Evolutionary conservation across 495 filamentous ascomycete genomes (phyloP).

Genomic region (Choiromyces venosus): DNA sequence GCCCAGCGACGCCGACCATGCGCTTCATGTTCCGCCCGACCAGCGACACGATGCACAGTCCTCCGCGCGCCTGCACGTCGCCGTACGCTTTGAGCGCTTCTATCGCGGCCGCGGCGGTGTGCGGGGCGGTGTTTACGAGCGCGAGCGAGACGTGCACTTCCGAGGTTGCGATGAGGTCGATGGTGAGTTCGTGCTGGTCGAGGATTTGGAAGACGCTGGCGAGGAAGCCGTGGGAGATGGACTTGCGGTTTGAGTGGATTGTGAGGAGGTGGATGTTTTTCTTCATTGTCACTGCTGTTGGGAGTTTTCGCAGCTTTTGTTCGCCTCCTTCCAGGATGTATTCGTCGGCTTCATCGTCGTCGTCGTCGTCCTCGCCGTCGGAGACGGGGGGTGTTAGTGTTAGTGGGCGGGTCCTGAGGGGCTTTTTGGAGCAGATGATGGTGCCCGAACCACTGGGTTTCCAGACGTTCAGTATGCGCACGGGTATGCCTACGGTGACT

Average conservation of each 20-base stretch:
- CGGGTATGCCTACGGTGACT: slow-evolving; percentile 68
- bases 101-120: slow-evolving; percentile 52
- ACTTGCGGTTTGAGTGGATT: slow-evolving; percentile 87
- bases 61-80: slow-evolving; percentile 71
- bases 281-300: slow-evolving; percentile 95
- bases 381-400: background rate
- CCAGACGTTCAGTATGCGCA: slow-evolving; percentile 96
- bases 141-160: slow-evolving; percentile 97
- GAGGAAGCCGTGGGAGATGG: slow-evolving; percentile 83
- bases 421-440: slow-evolving; percentile 55
- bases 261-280: slow-evolving; percentile 87
- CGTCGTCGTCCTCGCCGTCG: background rate
- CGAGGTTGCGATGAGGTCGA: slow-evolving; percentile 87
- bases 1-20: slow-evolving; percentile 82
- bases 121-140: slow-evolving; percentile 63
- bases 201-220: slow-evolving; percentile 83
- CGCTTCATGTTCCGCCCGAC: slow-evolving; percentile 94
- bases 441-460: slow-evolving; percentile 82
- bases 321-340: background rate
- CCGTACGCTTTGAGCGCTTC: slow-evolving; percentile 70
- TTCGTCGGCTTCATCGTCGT: background rate
- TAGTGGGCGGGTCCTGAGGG: background rate
- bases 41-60: slow-evolving; percentile 87
- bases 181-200: slow-evolving; percentile 69
- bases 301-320: too few relatives aligned